A percentile compares a stretch with the other conserved stretches of the same genome.
phyloP scores from a whole-genome alignment of 2,329 filamentous ascomycete species.

The Claviceps cyperi region DNA sequence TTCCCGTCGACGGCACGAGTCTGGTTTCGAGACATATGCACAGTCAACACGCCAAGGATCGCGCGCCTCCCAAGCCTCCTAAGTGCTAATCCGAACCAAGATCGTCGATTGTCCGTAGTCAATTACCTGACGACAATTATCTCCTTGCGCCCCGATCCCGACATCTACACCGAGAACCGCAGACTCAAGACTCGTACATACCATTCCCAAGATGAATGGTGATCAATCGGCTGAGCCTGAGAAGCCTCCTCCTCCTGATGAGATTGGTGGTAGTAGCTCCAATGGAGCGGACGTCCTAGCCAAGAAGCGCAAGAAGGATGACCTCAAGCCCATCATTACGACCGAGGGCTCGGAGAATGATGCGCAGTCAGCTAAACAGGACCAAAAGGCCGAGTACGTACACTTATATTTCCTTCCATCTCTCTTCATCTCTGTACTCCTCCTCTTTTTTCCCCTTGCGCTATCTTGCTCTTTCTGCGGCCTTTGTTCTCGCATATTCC shows the following conservation, averaged over 20 bases:
- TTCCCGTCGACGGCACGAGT: neutral
- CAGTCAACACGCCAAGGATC: neutral
- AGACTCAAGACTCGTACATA: neutral
- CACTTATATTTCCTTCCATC: neutral
- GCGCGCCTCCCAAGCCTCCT: neutral
- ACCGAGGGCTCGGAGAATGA: conserved; percentile 30
- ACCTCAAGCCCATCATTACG: conserved; percentile 62
- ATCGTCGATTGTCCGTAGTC: neutral
- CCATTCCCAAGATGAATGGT: conserved; percentile 13
- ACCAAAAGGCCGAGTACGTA: conserved; percentile 23
- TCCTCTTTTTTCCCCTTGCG: neutral
- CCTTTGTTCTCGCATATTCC: neutral
- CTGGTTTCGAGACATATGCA: conserved; percentile 1
- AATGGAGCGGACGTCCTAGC: conserved; percentile 18
- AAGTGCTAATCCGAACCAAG: neutral
- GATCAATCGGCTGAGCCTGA: conserved; percentile 18
- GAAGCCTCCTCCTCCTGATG: conserved; percentile 12
- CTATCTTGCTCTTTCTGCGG: neutral
- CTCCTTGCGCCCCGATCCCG: neutral
- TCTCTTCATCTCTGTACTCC: neutral
- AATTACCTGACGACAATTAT: neutral
- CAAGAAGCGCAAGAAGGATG: conserved; percentile 65
- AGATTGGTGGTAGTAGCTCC: conserved; percentile 7
- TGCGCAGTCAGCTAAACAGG: conserved; percentile 11
- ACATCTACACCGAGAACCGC: neutral